Evolutionary conservation across 2,329 filamentous ascomycete species (phyloP), one percentile per base, ranked within the genome.

Genomic region (Periconia digitata): DNA sequence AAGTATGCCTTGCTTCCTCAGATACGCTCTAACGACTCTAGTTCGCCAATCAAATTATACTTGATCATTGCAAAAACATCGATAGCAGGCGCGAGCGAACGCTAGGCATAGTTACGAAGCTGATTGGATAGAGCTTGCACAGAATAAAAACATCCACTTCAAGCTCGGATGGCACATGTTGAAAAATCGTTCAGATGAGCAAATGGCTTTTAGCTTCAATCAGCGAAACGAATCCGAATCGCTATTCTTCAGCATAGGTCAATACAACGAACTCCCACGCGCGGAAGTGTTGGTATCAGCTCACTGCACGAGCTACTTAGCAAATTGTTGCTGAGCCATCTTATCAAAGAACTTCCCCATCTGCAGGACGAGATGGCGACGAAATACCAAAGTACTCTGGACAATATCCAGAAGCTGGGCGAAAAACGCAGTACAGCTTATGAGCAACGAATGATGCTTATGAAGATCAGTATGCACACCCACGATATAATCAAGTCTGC

Each of bases 31-130:
- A 27, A 27, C 24, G 12, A 27, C 24, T n/a, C 24, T 27, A 27
- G 24, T 73, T 76, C 54, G 79, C 80, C 6, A 79, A 83, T 24
- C 85, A 89, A 56, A 70, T 76, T 8, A 77, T 88, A 4, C 67
- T 82, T 0, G 73, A 79, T 12, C 77, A 75, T 12, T 75, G 73
- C 2, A 67, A 71, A 16, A 56, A 69, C 36, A 74, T 81, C 23
- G 80, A 84, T 51, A 66, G 68, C 1, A 54, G 70, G 1, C 70
- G 72, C 13, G 52, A 64, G 2, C 75, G 81, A 2, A 85, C 81
- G 0, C 64, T 85, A 0, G 79, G 81, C 0, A 76, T 85, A 46
- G 76, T 85, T 46, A 85, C 81, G 0, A 84, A 84, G 56, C 78
- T 79, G 62, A 51, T 2, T 79, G 73, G 49, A 52, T 77, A 16